Evolutionary conservation across 495 filamentous ascomycete species (phyloP).

Genomic region (Niebla homalea): DNA sequence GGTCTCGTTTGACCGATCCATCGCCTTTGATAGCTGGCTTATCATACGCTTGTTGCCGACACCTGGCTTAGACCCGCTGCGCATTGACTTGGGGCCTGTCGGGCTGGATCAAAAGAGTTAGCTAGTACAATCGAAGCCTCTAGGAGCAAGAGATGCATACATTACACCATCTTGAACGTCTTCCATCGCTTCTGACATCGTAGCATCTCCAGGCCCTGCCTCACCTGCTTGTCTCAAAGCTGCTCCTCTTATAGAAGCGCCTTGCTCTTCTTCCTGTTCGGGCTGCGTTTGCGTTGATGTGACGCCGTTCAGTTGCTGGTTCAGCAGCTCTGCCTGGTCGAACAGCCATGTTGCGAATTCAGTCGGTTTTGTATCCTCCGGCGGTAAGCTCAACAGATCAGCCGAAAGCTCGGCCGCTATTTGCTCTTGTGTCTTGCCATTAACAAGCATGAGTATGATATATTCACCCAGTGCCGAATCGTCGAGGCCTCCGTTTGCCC

Average conservation of each 20-base stretch:
- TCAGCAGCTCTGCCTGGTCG: conserved; percentile 58
- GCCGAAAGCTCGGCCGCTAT: conserved; percentile 80
- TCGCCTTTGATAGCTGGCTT: conserved; percentile 72
- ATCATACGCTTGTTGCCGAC: conserved; percentile 61
- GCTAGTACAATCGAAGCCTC: not conserved
- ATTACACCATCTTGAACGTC: conserved; percentile 40
- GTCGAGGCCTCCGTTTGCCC: conserved; percentile 66
- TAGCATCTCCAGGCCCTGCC: conserved; percentile 37
- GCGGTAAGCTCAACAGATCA: conserved; percentile 70
- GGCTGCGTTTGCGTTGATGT: conserved; percentile 19
- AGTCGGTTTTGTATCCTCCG: conserved; percentile 68
- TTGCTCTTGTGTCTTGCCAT: conserved; percentile 80
- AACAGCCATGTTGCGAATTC: conserved; percentile 90
- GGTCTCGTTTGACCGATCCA: conserved; percentile 64
- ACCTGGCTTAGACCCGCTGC: conserved; percentile 42
- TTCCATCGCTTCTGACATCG: conserved; percentile 53
- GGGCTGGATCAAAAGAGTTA: conserved; percentile 43
- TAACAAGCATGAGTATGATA: conserved; percentile 90
- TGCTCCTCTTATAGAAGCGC: conserved; percentile 13
- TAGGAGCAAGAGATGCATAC: conserved; percentile 38
- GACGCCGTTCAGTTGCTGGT: conserved; percentile 45
- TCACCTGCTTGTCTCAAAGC: conserved; percentile 7
- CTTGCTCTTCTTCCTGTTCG: conserved; percentile 25
- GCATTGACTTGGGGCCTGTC: conserved; percentile 92
- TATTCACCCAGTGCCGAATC: conserved; percentile 85